phyloP scores from a whole-genome alignment of 345 rosid species.

The Barbarea vulgaris region DNA sequence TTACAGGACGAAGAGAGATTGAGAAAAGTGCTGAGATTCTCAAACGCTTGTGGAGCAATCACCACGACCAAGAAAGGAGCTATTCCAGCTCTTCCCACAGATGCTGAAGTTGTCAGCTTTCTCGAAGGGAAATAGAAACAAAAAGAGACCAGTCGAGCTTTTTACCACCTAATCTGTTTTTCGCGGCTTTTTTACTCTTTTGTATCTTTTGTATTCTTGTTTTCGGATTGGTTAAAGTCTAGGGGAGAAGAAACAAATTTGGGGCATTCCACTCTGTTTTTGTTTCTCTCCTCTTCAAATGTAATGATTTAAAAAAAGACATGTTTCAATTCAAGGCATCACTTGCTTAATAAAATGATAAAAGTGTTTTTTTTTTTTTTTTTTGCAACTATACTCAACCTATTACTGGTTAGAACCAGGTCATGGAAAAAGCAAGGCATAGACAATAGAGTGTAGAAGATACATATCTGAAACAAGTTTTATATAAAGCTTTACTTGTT shows the following conservation, averaged over 20 bases:
- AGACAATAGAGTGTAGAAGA: slow-evolving; percentile 18
- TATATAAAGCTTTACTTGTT: slow-evolving; percentile 62
- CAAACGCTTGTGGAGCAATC: slow-evolving; percentile 98
- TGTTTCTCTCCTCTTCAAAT: slow-evolving; percentile 22
- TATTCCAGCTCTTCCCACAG: slow-evolving; percentile 88
- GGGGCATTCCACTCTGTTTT: slow-evolving; percentile 16
- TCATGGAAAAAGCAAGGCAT: slow-evolving; percentile 2
- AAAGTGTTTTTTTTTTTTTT: too few relatives aligned
- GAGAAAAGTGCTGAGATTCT: slow-evolving; percentile 74
- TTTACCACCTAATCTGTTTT: slow-evolving; percentile 34
- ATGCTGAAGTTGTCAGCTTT: slow-evolving; percentile 55
- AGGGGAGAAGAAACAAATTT: slow-evolving; percentile 52
- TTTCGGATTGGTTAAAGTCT: slow-evolving; percentile 8
- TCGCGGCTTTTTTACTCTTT: slow-evolving; percentile 5
- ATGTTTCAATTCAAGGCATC: slow-evolving; percentile 28
- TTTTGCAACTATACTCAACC: slow-evolving; percentile 1
- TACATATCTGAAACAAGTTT: slow-evolving; percentile 32
- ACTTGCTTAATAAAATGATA: slow-evolving; percentile 29
- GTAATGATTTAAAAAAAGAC: slow-evolving; percentile 29
- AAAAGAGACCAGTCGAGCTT: not conserved
- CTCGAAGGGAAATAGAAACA: slow-evolving; percentile 44
- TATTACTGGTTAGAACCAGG: not conserved
- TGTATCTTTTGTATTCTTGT: slow-evolving; percentile 29
- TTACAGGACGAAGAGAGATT: slow-evolving; percentile 70
- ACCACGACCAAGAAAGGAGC: slow-evolving; percentile 99